Conservation (phyloP, 208 protist species). For the Leptomonas pyrrhocoris region DNA sequence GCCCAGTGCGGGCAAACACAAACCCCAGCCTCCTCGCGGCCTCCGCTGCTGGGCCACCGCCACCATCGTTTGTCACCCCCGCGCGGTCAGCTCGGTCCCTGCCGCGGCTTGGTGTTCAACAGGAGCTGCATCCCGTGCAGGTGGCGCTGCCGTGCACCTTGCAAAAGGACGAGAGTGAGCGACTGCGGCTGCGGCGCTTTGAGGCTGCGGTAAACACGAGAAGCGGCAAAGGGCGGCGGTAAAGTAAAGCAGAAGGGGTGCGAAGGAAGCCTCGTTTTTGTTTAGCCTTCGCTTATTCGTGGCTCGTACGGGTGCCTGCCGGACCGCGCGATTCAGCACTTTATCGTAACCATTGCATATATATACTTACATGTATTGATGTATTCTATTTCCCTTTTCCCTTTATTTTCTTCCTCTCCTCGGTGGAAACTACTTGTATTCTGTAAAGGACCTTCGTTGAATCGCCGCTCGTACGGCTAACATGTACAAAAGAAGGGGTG, state of each 20-base stretch:
- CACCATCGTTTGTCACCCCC: constrained; percentile 10
- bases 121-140: constrained; percentile 56
- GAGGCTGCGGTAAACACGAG: constrained; percentile 25
- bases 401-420: too few species aligned
- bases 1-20: background rate
- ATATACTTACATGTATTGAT: too few species aligned
- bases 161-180: constrained; percentile 36
- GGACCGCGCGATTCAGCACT: too few species aligned
- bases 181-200: constrained; percentile 48
- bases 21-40: background rate
- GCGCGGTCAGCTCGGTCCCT: constrained; percentile 21
- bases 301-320: too few species aligned
- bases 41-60: background rate
- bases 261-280: background rate
- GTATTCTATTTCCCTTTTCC: too few species aligned
- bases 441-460: too few species aligned
- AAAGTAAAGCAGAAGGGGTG: background rate
- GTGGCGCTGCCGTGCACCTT: constrained; percentile 58
- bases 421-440: too few species aligned
- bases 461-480: too few species aligned
- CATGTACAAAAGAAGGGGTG: too few species aligned
- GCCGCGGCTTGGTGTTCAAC: constrained; percentile 39
- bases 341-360: too few species aligned
- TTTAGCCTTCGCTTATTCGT: too few species aligned
- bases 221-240: background rate